Conservation (phyloP, 2,329 filamentous ascomycete species). For the Ophiocordyceps robertsii region DNA sequence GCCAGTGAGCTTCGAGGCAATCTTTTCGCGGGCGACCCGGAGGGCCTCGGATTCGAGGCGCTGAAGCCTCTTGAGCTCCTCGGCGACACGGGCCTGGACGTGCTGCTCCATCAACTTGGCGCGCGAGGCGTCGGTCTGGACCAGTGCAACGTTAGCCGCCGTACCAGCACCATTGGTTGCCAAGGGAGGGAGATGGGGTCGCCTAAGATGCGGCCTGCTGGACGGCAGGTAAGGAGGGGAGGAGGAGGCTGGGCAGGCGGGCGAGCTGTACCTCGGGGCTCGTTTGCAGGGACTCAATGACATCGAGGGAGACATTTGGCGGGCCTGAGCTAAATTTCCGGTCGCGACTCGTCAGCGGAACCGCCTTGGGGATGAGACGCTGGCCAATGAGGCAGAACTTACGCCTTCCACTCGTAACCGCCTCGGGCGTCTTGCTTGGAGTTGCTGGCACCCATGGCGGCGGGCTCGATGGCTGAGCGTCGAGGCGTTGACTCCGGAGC, state of each 20-base stretch:
- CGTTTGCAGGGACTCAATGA: conserved; percentile 71
- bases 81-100: conserved; percentile 73
- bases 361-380: too few species aligned
- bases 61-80: conserved; percentile 71
- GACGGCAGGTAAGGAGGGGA: not conserved
- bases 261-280: conserved; percentile 59
- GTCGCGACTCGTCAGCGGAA: not conserved
- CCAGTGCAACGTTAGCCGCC: not conserved
- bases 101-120: conserved; percentile 73
- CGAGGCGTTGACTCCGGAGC: conserved; percentile 8
- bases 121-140: conserved; percentile 77
- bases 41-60: conserved; percentile 57
- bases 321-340: conserved; percentile 26
- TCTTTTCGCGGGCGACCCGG: conserved; percentile 51
- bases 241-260: not conserved
- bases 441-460: conserved; percentile 42
- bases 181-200: not conserved
- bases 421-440: conserved; percentile 31
- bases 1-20: conserved; percentile 43
- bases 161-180: not conserved
- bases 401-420: conserved; percentile 41
- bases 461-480: conserved; percentile 21
- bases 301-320: conserved; percentile 57
- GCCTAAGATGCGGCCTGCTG: not conserved
- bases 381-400: conserved; percentile 13